Conservation (phyloP, 2,329 filamentous ascomycete genomes). For the Plenodomus biglobosus region DNA sequence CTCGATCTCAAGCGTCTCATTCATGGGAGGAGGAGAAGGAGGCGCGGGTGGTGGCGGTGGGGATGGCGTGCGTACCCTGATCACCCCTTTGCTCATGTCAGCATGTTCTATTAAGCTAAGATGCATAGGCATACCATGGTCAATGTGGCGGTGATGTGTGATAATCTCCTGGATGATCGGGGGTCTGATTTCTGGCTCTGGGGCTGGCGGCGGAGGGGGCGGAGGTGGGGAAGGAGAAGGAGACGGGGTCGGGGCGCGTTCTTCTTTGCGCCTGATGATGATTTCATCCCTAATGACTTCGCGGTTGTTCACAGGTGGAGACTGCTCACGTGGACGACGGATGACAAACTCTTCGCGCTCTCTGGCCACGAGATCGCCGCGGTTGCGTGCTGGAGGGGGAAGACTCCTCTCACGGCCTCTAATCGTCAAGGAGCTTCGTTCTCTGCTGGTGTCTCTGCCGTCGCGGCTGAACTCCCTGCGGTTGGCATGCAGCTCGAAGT, state of each 20-base stretch:
- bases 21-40: constrained; percentile 51
- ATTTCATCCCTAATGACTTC: constrained; percentile 44
- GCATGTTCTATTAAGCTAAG: neutral
- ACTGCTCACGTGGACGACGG: constrained; percentile 41
- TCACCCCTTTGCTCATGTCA: constrained; percentile 42
- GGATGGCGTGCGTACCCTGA: constrained; percentile 51
- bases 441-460: constrained; percentile 37
- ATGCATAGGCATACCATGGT: constrained; percentile 68
- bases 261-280: constrained; percentile 51
- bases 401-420: constrained; percentile 41
- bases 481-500: constrained; percentile 45
- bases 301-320: constrained; percentile 37
- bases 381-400: constrained; percentile 39
- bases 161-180: constrained; percentile 87
- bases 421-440: constrained; percentile 41
- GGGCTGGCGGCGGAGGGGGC: constrained; percentile 53
- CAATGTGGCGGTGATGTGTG: constrained; percentile 82
- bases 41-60: constrained; percentile 51
- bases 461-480: constrained; percentile 40
- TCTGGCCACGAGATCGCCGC: constrained; percentile 42
- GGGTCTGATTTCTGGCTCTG: constrained; percentile 70
- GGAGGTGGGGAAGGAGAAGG: constrained; percentile 52
- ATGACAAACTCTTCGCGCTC: constrained; percentile 48
- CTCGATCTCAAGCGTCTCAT: constrained; percentile 59
- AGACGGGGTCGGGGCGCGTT: constrained; percentile 56